These are phyloP conservation scores for Blastobotrys elegans DNA, from an alignment of 1,139 yeast species.

Conservation along the genomic window DNA sequence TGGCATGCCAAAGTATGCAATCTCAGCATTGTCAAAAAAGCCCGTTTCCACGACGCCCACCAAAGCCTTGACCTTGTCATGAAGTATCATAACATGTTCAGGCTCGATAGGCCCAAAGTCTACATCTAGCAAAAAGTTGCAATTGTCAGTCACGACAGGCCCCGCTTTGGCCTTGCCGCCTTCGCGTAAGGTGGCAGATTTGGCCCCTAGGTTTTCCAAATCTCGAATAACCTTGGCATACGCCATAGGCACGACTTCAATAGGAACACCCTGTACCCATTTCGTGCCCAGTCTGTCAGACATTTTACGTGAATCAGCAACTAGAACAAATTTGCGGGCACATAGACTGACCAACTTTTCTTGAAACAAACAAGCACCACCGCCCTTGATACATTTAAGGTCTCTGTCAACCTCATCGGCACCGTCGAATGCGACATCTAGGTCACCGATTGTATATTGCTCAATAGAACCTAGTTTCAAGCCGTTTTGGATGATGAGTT, in stretches of 20 bases:
- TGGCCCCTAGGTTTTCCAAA: slow-evolving; percentile 54
- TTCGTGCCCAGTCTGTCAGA: slow-evolving; percentile 58
- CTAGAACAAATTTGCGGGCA: slow-evolving; percentile 71
- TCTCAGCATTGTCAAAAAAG: slow-evolving; percentile 67
- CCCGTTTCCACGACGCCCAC: slow-evolving; percentile 99
- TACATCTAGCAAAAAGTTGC: slow-evolving; percentile 89
- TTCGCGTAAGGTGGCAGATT: slow-evolving; percentile 61
- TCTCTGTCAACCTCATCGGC: slow-evolving; percentile 91
- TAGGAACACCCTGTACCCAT: slow-evolving; percentile 92
- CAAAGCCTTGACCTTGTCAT: slow-evolving; percentile 59
- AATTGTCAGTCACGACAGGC: slow-evolving; percentile 95
- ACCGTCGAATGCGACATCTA: slow-evolving; percentile 96
- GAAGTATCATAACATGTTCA: slow-evolving; percentile 44
- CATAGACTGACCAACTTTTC: slow-evolving; percentile 90
- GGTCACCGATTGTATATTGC: slow-evolving; percentile 54
- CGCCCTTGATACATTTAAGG: slow-evolving; percentile 91
- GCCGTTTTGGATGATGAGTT: slow-evolving; percentile 77
- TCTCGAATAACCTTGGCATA: slow-evolving; percentile 70
- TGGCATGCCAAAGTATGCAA: slow-evolving; percentile 84
- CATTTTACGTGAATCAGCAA: slow-evolving; percentile 90
- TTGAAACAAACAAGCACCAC: slow-evolving; percentile 97
- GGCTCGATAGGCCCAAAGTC: slow-evolving; percentile 83
- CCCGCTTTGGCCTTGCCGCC: slow-evolving; percentile 96
- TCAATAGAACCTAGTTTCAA: slow-evolving; percentile 76
- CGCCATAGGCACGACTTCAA: slow-evolving; percentile 89